Evolutionary conservation across 108 stramenopile species (phyloP).

Genomic region (Pseudonitzschia multiseries): DNA sequence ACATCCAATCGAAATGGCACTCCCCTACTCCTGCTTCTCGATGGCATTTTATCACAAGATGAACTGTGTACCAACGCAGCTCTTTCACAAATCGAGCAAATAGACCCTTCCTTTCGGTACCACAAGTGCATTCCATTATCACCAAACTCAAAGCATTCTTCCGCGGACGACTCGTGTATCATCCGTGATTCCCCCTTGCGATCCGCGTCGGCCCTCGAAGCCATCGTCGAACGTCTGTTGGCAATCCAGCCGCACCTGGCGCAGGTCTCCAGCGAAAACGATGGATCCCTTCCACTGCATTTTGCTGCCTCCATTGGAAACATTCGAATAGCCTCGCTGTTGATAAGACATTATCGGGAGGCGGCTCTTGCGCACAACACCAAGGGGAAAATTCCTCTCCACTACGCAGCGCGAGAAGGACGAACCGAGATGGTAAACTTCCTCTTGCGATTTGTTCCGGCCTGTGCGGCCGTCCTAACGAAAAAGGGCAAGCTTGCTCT

Average conservation of each 20-base stretch:
- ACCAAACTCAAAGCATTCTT: too few relatives aligned
- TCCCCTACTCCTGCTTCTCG: conserved; percentile 43
- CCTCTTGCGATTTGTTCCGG: conserved; percentile 29
- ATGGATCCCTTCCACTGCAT: conserved; percentile 54
- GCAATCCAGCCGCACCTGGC: conserved; percentile 34
- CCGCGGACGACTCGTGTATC: not conserved
- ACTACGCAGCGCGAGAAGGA: conserved; percentile 56
- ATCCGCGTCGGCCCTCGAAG: conserved; percentile 12
- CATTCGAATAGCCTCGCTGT: conserved; percentile 25
- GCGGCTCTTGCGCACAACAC: conserved; percentile 44
- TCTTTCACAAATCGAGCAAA: conserved; percentile 21
- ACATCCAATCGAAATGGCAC: conserved; percentile 14
- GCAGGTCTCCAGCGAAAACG: conserved; percentile 23
- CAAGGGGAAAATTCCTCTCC: conserved; percentile 60
- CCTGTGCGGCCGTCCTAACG: conserved; percentile 39
- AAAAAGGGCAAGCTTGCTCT: conserved; percentile 53
- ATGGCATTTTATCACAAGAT: conserved; percentile 47
- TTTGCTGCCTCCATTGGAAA: conserved; percentile 52
- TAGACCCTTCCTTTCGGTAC: not conserved
- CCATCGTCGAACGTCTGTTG: conserved; percentile 30
- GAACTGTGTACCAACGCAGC: conserved; percentile 19
- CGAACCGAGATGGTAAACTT: conserved; percentile 44
- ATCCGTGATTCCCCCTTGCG: conserved; percentile 13
- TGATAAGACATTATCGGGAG: conserved; percentile 30
- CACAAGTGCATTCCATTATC: too few relatives aligned